These are phyloP conservation scores for Talaromyces thailandensis DNA, from an alignment of 495 filamentous ascomycete genomes.

Conservation along the genomic window DNA sequence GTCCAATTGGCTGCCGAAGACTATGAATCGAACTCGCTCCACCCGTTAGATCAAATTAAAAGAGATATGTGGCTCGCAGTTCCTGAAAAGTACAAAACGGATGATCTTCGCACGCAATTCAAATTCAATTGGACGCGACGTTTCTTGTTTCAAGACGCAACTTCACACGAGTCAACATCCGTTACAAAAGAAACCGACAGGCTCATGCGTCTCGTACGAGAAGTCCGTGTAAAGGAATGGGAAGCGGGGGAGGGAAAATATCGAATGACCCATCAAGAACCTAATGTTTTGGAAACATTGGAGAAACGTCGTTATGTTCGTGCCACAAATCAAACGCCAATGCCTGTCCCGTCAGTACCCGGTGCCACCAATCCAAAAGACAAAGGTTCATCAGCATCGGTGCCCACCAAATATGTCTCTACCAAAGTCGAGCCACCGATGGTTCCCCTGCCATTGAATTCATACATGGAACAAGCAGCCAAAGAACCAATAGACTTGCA, in stretches of 20 bases:
- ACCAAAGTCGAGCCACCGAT: not conserved
- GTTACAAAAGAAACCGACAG: not conserved
- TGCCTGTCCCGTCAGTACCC: not conserved
- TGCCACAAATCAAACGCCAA: not conserved
- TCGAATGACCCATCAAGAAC: not conserved
- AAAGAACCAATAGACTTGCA: slow-evolving; percentile 15
- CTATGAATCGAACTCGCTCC: not conserved
- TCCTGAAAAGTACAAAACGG: not conserved
- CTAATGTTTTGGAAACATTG: not conserved
- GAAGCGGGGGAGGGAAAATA: not conserved
- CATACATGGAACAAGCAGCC: slow-evolving; percentile 37
- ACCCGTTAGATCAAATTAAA: not conserved
- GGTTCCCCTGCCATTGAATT: slow-evolving; percentile 25
- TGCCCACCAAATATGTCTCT: not conserved
- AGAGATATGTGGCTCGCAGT: not conserved
- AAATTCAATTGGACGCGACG: not conserved
- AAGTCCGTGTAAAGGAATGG: not conserved
- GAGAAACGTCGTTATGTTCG: not conserved
- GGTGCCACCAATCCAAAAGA: not conserved
- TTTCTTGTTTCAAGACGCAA: not conserved
- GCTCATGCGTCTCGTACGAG: not conserved
- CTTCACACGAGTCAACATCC: not conserved
- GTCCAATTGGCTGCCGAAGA: not conserved
- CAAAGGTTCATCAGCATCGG: not conserved
- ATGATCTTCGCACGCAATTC: not conserved